phyloP scores from a whole-genome alignment of 352 stramenopile genomes.

The Globisporangium ultimum region DNA sequence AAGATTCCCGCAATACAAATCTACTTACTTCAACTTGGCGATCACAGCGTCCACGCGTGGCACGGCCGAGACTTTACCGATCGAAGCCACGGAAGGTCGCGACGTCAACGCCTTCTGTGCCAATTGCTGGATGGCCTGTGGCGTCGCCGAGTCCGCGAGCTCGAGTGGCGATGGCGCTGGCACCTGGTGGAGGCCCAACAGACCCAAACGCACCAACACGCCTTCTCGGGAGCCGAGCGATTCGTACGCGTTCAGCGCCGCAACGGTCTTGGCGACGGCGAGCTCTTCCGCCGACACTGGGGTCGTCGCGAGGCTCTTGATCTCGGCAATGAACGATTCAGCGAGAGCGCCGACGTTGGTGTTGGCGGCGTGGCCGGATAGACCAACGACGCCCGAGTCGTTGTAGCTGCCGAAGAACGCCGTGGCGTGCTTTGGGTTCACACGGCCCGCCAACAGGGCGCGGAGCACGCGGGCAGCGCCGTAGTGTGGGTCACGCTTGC shows the following conservation, averaged over 20 bases:
- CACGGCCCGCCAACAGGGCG: constrained; percentile 50
- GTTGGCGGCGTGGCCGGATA: constrained; percentile 50
- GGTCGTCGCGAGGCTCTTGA: constrained; percentile 68
- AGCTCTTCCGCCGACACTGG: constrained; percentile 69
- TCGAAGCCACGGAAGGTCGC: constrained; percentile 69
- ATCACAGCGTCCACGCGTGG: constrained; percentile 69
- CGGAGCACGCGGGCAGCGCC: constrained; percentile 64
- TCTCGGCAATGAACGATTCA: constrained; percentile 61
- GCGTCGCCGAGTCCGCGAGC: constrained; percentile 38
- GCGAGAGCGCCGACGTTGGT: constrained; percentile 60
- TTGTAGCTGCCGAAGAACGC: constrained; percentile 64
- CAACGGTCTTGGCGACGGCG: constrained; percentile 64
- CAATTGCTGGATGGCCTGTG: constrained; percentile 69
- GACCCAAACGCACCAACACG: constrained; percentile 36
- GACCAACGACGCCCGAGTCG: constrained; percentile 58
- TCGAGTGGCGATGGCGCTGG: constrained; percentile 30
- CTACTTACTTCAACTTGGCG: constrained; percentile 76
- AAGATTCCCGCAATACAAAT: constrained; percentile 2
- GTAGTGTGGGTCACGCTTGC: constrained; percentile 36
- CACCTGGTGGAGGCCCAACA: constrained; percentile 39
- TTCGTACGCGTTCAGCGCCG: constrained; percentile 40
- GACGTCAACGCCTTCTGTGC: constrained; percentile 72
- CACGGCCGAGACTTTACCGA: constrained; percentile 69
- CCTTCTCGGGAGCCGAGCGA: constrained; percentile 39
- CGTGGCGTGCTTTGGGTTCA: constrained; percentile 61